A percentile compares a stretch with the other conserved stretches of the same genome.
These are phyloP conservation scores for Chlamydomonas schloesseri DNA, from an alignment of 139 green algal species.

Conservation along the genomic window DNA sequence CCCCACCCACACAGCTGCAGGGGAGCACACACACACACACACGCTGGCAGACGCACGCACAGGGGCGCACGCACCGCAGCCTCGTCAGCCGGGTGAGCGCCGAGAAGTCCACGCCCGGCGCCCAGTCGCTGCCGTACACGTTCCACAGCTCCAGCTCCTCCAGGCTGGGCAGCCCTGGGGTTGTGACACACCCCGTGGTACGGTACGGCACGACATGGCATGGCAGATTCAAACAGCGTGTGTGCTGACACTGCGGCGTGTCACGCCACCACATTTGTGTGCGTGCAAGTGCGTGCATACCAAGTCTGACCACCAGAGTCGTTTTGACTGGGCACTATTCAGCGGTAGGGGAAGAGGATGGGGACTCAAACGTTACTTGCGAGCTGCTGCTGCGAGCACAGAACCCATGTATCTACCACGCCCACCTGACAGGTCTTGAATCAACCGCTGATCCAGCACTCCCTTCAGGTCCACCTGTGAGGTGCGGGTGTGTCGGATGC, in stretches of 20 bases:
- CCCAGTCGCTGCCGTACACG: conserved; percentile 36
- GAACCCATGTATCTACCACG: background rate
- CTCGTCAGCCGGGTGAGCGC: background rate
- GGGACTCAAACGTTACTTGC: too few species aligned
- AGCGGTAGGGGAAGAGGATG: too few species aligned
- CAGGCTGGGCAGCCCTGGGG: conserved; percentile 2
- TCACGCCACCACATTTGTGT: too few species aligned
- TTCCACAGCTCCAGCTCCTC: conserved; percentile 40
- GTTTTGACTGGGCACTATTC: too few species aligned
- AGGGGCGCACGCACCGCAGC: conserved; percentile 14
- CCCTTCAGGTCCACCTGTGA: conserved; percentile 12
- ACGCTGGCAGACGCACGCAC: too few species aligned
- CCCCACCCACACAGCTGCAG: too few species aligned
- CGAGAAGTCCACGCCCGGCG: background rate
- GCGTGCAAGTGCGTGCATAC: background rate
- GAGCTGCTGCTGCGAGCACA: too few species aligned
- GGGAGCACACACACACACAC: background rate
- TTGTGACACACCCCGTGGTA: too few species aligned
- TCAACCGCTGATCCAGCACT: conserved; percentile 29
- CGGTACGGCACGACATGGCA: too few species aligned
- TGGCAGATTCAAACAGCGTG: too few species aligned
- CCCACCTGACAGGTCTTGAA: conserved; percentile 23
- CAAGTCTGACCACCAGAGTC: too few species aligned
- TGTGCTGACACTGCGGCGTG: too few species aligned
- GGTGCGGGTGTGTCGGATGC: background rate